phyloP scores from a whole-genome alignment of 305 asterid species.

The Nicotiana rustica region DNA sequence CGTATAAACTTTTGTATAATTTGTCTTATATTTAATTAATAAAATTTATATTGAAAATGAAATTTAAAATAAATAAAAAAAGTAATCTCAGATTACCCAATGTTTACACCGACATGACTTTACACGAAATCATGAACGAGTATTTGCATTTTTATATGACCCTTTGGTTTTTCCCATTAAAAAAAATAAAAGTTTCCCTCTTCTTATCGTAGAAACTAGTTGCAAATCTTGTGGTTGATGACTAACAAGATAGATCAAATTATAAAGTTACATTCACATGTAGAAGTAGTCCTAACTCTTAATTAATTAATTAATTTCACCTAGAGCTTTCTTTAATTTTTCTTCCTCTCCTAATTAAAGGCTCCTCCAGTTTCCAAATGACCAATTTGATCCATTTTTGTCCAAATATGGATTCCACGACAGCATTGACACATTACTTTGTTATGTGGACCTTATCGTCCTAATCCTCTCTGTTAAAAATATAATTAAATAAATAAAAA shows the following conservation, averaged over 20 bases:
- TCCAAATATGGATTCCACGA: conserved; percentile 37
- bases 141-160: not conserved
- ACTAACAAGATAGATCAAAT: conserved; percentile 12
- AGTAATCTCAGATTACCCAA: not conserved
- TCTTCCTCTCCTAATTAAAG: not conserved
- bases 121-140: conserved; percentile 19
- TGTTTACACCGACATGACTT: not conserved
- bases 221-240: conserved; percentile 18
- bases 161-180: not conserved
- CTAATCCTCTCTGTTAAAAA: not conserved
- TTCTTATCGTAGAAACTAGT: conserved; percentile 34
- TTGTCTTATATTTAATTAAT: too few species aligned
- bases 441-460: conserved; percentile 10
- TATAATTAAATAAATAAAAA: too few species aligned
- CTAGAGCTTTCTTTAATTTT: not conserved
- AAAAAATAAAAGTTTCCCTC: conserved; percentile 10
- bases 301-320: not conserved
- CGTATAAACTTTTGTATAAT: too few species aligned
- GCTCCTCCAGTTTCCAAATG: not conserved
- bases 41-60: too few species aligned
- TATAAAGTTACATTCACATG: conserved; percentile 14
- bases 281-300: not conserved
- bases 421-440: conserved; percentile 27
- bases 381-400: conserved; percentile 30
- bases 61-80: too few species aligned